Conservation (phyloP, 2,329 filamentous ascomycete species). For the Fusarium napiforme region DNA sequence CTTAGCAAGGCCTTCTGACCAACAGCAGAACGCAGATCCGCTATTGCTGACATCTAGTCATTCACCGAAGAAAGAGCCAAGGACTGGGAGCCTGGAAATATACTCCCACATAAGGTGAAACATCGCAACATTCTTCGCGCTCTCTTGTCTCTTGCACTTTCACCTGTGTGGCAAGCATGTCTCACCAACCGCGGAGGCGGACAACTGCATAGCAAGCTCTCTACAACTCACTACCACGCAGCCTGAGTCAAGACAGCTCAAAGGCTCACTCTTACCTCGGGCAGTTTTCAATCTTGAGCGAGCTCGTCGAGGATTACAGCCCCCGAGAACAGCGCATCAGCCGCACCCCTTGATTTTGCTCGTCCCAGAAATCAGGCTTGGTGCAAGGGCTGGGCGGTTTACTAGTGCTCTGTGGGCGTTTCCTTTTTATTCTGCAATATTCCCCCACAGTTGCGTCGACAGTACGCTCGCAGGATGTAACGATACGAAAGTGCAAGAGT, state of each 20-base stretch:
- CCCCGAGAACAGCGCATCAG: neutral
- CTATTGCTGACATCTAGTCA: accelerated
- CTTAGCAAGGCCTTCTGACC: neutral
- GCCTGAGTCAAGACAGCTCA: too few relatives aligned
- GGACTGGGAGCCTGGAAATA: accelerated
- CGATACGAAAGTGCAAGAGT: neutral
- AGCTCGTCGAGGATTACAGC: neutral
- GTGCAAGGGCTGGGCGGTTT: too few relatives aligned
- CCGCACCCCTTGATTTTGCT: neutral
- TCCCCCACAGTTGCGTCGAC: neutral
- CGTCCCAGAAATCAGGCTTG: neutral
- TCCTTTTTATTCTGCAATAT: neutral
- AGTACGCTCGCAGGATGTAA: neutral
- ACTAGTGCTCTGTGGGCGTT: neutral
- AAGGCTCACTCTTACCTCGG: accelerated
- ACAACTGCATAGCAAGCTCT: accelerated
- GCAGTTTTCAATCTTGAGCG: neutral
- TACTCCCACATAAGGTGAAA: too few relatives aligned
- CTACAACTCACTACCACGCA: accelerated
- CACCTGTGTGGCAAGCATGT: accelerated
- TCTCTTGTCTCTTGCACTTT: neutral
- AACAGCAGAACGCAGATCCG: accelerated
- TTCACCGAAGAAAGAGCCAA: neutral
- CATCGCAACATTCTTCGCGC: neutral
- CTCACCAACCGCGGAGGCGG: neutral